Percentiles rank a stretch among this genome's conserved stretches.
phyloP scores from a whole-genome alignment of 129 eudicot species.

The Helianthus tuberosus region DNA sequence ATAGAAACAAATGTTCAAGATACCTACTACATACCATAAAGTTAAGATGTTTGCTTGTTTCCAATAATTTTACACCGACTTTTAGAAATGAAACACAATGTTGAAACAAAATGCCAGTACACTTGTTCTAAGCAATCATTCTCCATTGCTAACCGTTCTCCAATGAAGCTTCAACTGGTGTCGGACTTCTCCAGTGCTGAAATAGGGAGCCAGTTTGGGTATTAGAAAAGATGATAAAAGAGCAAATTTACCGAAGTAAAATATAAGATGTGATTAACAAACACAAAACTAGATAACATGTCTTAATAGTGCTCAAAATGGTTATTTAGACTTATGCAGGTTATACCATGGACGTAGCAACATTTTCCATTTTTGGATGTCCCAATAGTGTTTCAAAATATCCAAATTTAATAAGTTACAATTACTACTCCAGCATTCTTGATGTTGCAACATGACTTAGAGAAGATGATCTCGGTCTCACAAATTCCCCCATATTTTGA shows the following conservation, averaged over 20 bases:
- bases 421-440: not conserved
- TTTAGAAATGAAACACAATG: slow-evolving; percentile 13
- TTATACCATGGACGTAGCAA: not conserved
- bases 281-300: not conserved
- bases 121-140: slow-evolving; percentile 4
- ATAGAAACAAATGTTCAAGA: slow-evolving; percentile 16
- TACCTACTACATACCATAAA: not conserved
- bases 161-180: slow-evolving; percentile 49
- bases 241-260: not conserved
- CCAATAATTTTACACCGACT: slow-evolving; percentile 1
- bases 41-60: slow-evolving; percentile 10
- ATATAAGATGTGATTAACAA: not conserved
- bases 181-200: slow-evolving; percentile 95
- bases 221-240: not conserved
- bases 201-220: slow-evolving; percentile 19
- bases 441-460: not conserved
- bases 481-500: not conserved
- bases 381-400: not conserved
- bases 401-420: not conserved
- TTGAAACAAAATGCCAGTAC: slow-evolving; percentile 20
- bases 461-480: not conserved
- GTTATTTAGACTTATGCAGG: not conserved
- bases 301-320: not conserved
- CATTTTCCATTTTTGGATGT: not conserved
- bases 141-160: slow-evolving; percentile 6